phyloP scores from a whole-genome alignment of 805 yeast genomes.

The Zygosaccharomyces bisporus region DNA sequence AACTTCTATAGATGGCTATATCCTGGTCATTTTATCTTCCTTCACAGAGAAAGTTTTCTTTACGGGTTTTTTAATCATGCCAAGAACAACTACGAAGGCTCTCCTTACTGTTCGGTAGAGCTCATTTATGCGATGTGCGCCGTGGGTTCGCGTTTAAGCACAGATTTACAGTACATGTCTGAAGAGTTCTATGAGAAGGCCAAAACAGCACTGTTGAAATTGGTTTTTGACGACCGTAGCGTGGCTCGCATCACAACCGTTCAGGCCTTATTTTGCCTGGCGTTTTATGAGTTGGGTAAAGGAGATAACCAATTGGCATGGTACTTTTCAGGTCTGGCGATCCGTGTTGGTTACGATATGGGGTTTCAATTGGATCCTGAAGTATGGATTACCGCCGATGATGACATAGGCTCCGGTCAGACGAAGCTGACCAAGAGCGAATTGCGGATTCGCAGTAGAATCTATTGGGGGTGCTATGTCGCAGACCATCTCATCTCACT shows the following conservation, averaged over 20 bases:
- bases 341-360: slow-evolving; percentile 61
- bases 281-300: slow-evolving; percentile 58
- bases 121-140: slow-evolving; percentile 56
- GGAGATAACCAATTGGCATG: slow-evolving; percentile 58
- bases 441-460: slow-evolving; percentile 53
- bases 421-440: slow-evolving; percentile 46
- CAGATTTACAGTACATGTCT: slow-evolving; percentile 41
- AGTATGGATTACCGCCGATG: slow-evolving; percentile 47
- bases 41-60: slow-evolving; percentile 60
- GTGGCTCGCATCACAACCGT: slow-evolving; percentile 49
- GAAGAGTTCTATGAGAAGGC: slow-evolving; percentile 47
- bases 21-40: slow-evolving; percentile 59
- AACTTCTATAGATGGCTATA: slow-evolving; percentile 58
- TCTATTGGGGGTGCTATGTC: slow-evolving; percentile 64
- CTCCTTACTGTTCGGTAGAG: slow-evolving; percentile 53
- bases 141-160: slow-evolving; percentile 51
- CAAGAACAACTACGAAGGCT: slow-evolving; percentile 37
- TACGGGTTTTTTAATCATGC: slow-evolving; percentile 58
- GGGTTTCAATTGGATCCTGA: slow-evolving; percentile 61
- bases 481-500: slow-evolving; percentile 62
- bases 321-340: slow-evolving; percentile 60
- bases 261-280: slow-evolving; percentile 55
- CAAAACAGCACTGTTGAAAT: slow-evolving; percentile 39
- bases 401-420: slow-evolving; percentile 35
- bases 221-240: slow-evolving; percentile 37